Evolutionary conservation across 306 rosid genomes (phyloP).

Genomic region (Rubus parviflorus): DNA sequence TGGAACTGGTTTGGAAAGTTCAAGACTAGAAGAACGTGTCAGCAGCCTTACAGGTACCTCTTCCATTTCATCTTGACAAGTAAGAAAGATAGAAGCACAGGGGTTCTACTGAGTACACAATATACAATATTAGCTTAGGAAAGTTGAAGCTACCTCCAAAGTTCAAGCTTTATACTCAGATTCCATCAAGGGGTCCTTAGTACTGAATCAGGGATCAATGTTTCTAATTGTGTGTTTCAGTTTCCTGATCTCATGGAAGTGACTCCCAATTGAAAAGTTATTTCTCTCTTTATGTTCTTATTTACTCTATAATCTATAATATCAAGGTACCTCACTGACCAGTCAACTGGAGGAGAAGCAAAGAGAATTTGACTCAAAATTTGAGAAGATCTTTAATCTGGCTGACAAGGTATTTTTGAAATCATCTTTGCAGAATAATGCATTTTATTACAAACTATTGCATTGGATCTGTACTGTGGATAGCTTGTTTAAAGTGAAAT

Average conservation of each 20-base stretch:
- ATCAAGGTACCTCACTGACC: constrained; percentile 71
- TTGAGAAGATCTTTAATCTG: constrained; percentile 65
- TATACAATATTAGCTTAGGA: background rate
- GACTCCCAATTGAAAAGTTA: background rate
- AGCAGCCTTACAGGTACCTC: constrained; percentile 70
- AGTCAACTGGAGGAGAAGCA: constrained; percentile 69
- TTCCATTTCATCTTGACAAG: constrained; percentile 4
- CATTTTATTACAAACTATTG: constrained; percentile 8
- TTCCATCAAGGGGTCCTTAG: background rate
- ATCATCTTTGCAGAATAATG: background rate
- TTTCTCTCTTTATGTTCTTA: background rate
- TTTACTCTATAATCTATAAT: constrained; percentile 18
- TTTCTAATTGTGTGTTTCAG: background rate
- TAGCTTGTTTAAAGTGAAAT: background rate
- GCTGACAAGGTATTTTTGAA: constrained; percentile 56
- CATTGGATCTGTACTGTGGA: background rate
- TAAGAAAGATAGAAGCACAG: background rate
- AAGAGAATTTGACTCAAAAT: constrained; percentile 69
- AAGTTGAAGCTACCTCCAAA: background rate
- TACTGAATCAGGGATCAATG: constrained; percentile 2
- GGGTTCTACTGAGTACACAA: background rate
- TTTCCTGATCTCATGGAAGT: constrained; percentile 10
- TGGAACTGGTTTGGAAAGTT: constrained; percentile 53
- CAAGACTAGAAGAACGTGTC: constrained; percentile 66
- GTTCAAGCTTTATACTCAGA: background rate